Conservation (phyloP, 1,139 yeast species). For the Hyphopichia pseudoburtonii region DNA sequence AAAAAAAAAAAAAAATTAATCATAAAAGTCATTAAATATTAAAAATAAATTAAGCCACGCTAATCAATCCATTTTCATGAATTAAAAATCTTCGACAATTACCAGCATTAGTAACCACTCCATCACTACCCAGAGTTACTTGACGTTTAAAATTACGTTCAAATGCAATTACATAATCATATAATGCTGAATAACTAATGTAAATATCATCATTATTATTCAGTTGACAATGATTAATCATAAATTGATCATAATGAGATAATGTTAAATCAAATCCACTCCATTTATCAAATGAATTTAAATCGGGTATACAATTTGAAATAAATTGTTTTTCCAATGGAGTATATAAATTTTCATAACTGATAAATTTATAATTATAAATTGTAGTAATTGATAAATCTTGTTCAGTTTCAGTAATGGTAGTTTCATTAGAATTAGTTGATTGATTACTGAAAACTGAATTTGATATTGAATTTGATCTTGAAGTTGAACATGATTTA, state of each 20-base stretch:
- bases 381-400: too few species aligned
- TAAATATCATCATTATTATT: conserved; percentile 13
- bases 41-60: conserved; percentile 12
- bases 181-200: conserved; percentile 16
- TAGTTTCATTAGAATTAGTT: background rate
- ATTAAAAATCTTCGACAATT: conserved; percentile 28
- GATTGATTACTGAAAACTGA: too few species aligned
- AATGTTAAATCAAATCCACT: conserved; percentile 30
- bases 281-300: conserved; percentile 46
- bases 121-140: too few species aligned
- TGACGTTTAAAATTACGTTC: conserved; percentile 11
- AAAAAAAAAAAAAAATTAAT: background rate
- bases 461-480: too few species aligned
- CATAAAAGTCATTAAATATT: conserved; percentile 2
- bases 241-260: conserved; percentile 27
- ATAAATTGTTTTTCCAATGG: conserved; percentile 37
- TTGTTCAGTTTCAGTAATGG: too few species aligned
- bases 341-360: conserved; percentile 25
- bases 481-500: too few species aligned
- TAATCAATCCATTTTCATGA: conserved; percentile 35
- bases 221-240: conserved; percentile 14
- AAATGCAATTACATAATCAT: conserved; percentile 10
- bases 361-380: conserved; percentile 19
- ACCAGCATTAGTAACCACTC: conserved; percentile 8
- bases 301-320: conserved; percentile 38